These are phyloP conservation scores for Stachybotrys echinatus DNA, from an alignment of 2,329 filamentous ascomycete species.

Conservation along the genomic window DNA sequence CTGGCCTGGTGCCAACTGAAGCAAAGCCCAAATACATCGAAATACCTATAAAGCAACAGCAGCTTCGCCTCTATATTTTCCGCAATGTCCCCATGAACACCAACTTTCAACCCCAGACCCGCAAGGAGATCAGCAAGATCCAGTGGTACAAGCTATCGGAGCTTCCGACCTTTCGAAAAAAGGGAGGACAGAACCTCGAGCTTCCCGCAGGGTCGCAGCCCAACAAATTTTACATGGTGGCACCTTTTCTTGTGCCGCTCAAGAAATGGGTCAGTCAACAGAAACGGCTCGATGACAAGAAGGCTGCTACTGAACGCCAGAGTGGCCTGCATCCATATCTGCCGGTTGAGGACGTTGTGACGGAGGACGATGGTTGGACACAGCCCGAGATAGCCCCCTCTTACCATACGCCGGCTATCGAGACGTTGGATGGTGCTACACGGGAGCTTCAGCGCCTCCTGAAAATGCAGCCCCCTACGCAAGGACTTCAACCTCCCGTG, in stretches of 20 bases:
- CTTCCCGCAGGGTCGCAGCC: conserved; percentile 54
- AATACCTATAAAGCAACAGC: conserved; percentile 85
- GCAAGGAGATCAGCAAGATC: conserved; percentile 97
- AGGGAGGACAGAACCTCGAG: conserved; percentile 50
- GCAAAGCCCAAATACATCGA: conserved; percentile 78
- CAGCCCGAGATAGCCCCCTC: conserved; percentile 28
- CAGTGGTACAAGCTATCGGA: conserved; percentile 90
- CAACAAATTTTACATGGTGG: conserved; percentile 97
- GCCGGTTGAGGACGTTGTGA: conserved; percentile 47
- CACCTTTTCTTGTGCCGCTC: conserved; percentile 78
- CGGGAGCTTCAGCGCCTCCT: conserved; percentile 49
- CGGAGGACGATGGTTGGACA: conserved; percentile 55
- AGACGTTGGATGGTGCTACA: conserved; percentile 45
- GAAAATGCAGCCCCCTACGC: conserved; percentile 48
- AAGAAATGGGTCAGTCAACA: conserved; percentile 90
- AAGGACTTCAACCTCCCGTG: conserved; percentile 35
- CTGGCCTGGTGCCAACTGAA: conserved; percentile 69
- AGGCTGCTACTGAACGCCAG: conserved; percentile 26
- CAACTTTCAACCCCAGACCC: conserved; percentile 79
- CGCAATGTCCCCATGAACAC: conserved; percentile 83
- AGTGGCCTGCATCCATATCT: conserved; percentile 34
- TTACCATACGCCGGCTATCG: conserved; percentile 31
- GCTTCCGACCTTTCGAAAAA: conserved; percentile 75
- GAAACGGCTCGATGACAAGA: conserved; percentile 62
- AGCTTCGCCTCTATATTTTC: conserved; percentile 89